Evolutionary conservation across 169 alveolate genomes (phyloP).

Genomic region (Cryptosporidium sp.): DNA sequence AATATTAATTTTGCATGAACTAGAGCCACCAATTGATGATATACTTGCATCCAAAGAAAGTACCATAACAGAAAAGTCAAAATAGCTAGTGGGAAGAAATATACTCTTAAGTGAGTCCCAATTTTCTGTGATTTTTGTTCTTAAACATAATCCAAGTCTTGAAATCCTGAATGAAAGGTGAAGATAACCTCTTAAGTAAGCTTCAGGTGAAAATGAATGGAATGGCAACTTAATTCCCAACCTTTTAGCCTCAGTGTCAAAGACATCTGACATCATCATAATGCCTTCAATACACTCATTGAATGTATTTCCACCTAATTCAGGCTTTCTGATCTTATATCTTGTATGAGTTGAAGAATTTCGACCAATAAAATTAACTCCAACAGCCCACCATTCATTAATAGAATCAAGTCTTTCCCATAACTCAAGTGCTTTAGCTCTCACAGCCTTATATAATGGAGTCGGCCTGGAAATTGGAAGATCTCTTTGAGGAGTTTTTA

Average conservation of each 20-base stretch:
- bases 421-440: slow-evolving; percentile 21
- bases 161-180: slow-evolving; percentile 59
- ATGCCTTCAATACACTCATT: slow-evolving; percentile 68
- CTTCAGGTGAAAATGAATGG: slow-evolving; percentile 61
- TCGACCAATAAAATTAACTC: slow-evolving; percentile 35
- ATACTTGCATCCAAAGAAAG: slow-evolving; percentile 30
- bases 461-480: slow-evolving; percentile 42
- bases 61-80: slow-evolving; percentile 44
- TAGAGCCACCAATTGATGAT: neutral
- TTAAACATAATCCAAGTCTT: slow-evolving; percentile 56
- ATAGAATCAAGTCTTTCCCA: slow-evolving; percentile 44
- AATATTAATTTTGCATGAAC: neutral
- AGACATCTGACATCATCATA: slow-evolving; percentile 50
- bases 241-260: slow-evolving; percentile 28
- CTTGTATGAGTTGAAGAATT: slow-evolving; percentile 26
- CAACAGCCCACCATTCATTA: slow-evolving; percentile 68
- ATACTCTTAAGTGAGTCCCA: slow-evolving; percentile 1
- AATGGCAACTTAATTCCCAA: slow-evolving; percentile 36
- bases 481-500: slow-evolving; percentile 53
- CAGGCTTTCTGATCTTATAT: slow-evolving; percentile 50
- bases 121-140: slow-evolving; percentile 37
- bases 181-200: slow-evolving; percentile 60
- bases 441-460: slow-evolving; percentile 36
- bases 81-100: slow-evolving; percentile 17
- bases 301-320: slow-evolving; percentile 42